A percentile compares a stretch with the other conserved stretches of the same genome.
Evolutionary conservation across 1,139 yeast genomes (phyloP).

Genomic region (Dujonia santamariae): DNA sequence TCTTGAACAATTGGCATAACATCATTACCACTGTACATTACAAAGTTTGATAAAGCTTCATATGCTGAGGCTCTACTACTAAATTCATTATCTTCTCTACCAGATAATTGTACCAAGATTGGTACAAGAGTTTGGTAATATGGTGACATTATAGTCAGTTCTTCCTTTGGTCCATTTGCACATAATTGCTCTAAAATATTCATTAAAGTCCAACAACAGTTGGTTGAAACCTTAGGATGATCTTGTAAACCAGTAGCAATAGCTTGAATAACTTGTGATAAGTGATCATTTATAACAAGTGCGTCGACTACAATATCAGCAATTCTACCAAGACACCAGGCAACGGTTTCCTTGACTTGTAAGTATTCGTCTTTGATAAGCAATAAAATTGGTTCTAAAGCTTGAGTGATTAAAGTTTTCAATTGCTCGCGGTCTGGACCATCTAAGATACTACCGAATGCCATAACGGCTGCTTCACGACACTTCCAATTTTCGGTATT

Average conservation of each 20-base stretch:
- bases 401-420: conserved; percentile 68
- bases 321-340: conserved; percentile 97
- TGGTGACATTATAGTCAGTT: conserved; percentile 66
- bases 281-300: conserved; percentile 59
- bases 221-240: conserved; percentile 88
- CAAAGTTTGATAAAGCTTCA: conserved; percentile 85
- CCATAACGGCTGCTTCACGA: conserved; percentile 98
- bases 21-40: conserved; percentile 68
- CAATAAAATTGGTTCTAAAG: conserved; percentile 70
- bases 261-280: conserved; percentile 71
- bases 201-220: conserved; percentile 96
- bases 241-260: conserved; percentile 76
- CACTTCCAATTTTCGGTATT: conserved; percentile 64
- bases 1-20: conserved; percentile 66
- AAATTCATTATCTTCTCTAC: conserved; percentile 74
- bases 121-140: conserved; percentile 71
- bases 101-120: conserved; percentile 64
- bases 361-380: conserved; percentile 71
- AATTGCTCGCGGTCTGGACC: conserved; percentile 85
- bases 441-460: conserved; percentile 93
- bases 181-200: conserved; percentile 85
- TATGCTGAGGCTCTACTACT: conserved; percentile 94
- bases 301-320: conserved; percentile 86
- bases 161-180: conserved; percentile 50
- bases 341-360: conserved; percentile 94